Percentiles rank a stretch among this genome's conserved stretches.
Evolutionary conservation across 805 yeast species (phyloP).

Genomic region (Pichia thaimueangensis): DNA sequence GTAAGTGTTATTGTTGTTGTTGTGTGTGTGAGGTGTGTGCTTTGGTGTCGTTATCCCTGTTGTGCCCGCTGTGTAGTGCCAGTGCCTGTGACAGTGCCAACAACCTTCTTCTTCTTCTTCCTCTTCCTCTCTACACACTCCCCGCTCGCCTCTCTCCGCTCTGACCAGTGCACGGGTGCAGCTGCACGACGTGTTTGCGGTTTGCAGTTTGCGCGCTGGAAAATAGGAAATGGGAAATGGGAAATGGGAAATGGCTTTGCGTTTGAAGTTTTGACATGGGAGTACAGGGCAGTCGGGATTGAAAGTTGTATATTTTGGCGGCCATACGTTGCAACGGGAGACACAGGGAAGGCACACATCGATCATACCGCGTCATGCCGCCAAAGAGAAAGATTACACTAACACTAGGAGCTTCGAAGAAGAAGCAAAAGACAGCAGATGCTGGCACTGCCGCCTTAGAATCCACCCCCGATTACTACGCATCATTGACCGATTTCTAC

Average conservation of each 20-base stretch:
- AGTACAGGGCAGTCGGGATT: too few relatives aligned
- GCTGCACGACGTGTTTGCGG: too few relatives aligned
- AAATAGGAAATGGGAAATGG: too few relatives aligned
- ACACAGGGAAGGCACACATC: too few relatives aligned
- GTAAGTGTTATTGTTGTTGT: too few relatives aligned
- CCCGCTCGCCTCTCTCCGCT: neutral
- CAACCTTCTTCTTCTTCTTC: neutral
- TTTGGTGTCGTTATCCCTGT: too few relatives aligned
- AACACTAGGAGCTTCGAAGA: neutral
- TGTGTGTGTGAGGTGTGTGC: neutral
- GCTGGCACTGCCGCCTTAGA: neutral
- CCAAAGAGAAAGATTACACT: constrained; percentile 6
- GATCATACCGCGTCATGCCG: constrained; percentile 5
- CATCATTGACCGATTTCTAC: constrained; percentile 9
- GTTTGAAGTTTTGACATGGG: too few relatives aligned
- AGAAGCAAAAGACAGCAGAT: constrained; percentile 1
- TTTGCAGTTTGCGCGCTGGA: too few relatives aligned
- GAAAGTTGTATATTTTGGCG: too few relatives aligned
- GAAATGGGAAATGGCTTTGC: too few relatives aligned
- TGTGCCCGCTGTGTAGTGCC: neutral
- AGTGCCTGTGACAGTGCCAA: neutral
- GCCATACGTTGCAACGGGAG: too few relatives aligned
- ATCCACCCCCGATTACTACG: neutral
- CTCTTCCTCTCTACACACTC: neutral
- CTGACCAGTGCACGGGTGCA: constrained; percentile 1